Conservation (phyloP, 805 yeast species). For the Wickerhamiella occidentalis region DNA sequence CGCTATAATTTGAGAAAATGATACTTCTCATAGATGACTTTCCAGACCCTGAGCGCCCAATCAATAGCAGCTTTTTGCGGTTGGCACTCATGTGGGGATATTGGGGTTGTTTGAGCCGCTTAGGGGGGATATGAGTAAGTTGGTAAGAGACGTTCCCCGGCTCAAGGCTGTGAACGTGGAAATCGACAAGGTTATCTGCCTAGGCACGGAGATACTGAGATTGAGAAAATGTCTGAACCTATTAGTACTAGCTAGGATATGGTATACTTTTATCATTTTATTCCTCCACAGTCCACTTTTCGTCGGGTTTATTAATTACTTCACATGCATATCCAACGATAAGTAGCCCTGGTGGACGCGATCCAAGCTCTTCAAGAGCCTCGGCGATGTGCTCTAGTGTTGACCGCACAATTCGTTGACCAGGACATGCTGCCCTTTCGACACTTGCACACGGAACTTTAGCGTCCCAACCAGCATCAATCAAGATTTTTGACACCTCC, state of each 20-base stretch:
- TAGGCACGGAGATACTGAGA: no score
- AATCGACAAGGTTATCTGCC: no score
- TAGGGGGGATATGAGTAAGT: background rate
- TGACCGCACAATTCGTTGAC: conserved; percentile 75
- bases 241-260: no score
- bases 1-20: conserved; percentile 87
- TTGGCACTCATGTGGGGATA: conserved; percentile 19
- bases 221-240: no score
- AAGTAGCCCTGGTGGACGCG: conserved; percentile 85
- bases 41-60: conserved; percentile 95
- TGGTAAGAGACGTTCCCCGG: background rate
- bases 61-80: conserved; percentile 49
- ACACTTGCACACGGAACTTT: conserved; percentile 70
- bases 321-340: conserved; percentile 72
- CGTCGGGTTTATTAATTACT: conserved; percentile 30
- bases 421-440: conserved; percentile 88
- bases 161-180: no score
- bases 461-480: conserved; percentile 55
- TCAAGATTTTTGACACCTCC: conserved; percentile 28
- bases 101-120: background rate
- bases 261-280: no score
- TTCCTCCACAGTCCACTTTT: conserved; percentile 39
- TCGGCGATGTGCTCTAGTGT: conserved; percentile 51
- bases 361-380: conserved; percentile 65
- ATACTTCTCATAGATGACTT: conserved; percentile 96